These are phyloP conservation scores for Curvularia lunata DNA, from an alignment of 2,329 filamentous ascomycete genomes.

Conservation along the genomic window DNA sequence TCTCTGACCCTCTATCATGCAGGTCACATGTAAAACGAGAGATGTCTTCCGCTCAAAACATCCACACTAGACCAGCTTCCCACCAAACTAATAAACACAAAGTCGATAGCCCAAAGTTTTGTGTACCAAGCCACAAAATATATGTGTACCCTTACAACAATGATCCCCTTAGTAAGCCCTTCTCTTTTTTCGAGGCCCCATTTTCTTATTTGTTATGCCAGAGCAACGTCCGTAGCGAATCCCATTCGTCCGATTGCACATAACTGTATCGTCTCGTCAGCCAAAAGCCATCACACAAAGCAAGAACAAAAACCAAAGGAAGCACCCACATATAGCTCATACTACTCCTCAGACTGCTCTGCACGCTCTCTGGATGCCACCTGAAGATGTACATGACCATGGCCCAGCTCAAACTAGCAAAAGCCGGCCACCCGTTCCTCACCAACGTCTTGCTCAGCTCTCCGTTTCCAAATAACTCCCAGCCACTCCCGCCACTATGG, in stretches of 20 bases:
- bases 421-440: slow-evolving; percentile 84
- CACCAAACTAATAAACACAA: not conserved
- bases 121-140: not conserved
- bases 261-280: slow-evolving; percentile 57
- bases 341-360: slow-evolving; percentile 88
- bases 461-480: slow-evolving; percentile 49
- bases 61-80: not conserved
- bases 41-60: not conserved
- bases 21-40: not conserved
- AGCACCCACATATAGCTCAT: slow-evolving; percentile 91
- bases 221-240: slow-evolving; percentile 80
- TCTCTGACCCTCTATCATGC: not conserved
- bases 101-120: not conserved
- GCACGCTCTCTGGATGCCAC: slow-evolving; percentile 88
- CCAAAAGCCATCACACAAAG: not conserved
- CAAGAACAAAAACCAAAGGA: not conserved
- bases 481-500: slow-evolving; percentile 42
- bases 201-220: slow-evolving; percentile 75
- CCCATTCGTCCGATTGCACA: slow-evolving; percentile 86
- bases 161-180: not conserved
- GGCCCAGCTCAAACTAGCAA: slow-evolving; percentile 90
- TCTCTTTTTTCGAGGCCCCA: not conserved
- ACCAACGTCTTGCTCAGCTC: slow-evolving; percentile 49
- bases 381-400: slow-evolving; percentile 95
- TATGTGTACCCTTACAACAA: not conserved